Percentiles rank a stretch among this genome's conserved stretches.
phyloP scores from a whole-genome alignment of 805 yeast genomes.

The Lachancea nothofagi region DNA sequence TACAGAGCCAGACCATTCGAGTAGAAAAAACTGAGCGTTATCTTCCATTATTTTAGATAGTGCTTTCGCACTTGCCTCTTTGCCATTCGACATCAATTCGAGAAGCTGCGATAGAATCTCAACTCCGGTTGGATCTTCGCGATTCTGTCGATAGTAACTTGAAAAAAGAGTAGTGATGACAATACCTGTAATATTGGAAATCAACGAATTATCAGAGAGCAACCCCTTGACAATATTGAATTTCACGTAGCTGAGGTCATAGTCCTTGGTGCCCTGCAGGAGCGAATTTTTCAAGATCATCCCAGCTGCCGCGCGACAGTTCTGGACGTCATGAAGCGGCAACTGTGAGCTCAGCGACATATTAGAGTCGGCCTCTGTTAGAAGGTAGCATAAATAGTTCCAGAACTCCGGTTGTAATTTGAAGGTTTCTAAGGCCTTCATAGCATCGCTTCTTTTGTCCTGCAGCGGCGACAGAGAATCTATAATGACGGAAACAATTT shows the following conservation, averaged over 20 bases:
- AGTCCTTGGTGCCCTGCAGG: conserved; percentile 33
- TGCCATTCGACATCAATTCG: conserved; percentile 47
- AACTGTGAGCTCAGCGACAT: conserved; percentile 36
- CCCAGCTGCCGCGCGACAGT: conserved; percentile 78
- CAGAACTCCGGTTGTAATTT: conserved; percentile 68
- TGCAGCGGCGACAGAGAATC: conserved; percentile 65
- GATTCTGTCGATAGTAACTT: conserved; percentile 35
- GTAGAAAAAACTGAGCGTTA: conserved; percentile 58
- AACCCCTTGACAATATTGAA: conserved; percentile 39
- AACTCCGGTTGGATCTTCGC: conserved; percentile 50
- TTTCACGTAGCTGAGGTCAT: conserved; percentile 40
- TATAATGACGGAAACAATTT: conserved; percentile 58
- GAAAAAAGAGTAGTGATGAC: conserved; percentile 79
- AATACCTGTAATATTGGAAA: conserved; percentile 85
- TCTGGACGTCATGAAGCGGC: conserved; percentile 21
- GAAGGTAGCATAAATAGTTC: conserved; percentile 68
- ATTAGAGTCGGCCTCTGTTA: conserved; percentile 48
- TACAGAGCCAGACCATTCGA: conserved; percentile 45
- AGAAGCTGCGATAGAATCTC: conserved; percentile 61
- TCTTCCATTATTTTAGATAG: conserved; percentile 89
- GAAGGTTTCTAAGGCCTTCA: conserved; percentile 66
- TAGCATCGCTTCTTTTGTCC: conserved; percentile 56
- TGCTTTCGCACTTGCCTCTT: conserved; percentile 54
- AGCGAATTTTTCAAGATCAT: conserved; percentile 73
- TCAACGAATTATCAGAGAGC: conserved; percentile 36